Percentiles rank a stretch among this genome's conserved stretches.
phyloP scores from a whole-genome alignment of 805 yeast genomes.

The Wickerhamiella shivajii region DNA sequence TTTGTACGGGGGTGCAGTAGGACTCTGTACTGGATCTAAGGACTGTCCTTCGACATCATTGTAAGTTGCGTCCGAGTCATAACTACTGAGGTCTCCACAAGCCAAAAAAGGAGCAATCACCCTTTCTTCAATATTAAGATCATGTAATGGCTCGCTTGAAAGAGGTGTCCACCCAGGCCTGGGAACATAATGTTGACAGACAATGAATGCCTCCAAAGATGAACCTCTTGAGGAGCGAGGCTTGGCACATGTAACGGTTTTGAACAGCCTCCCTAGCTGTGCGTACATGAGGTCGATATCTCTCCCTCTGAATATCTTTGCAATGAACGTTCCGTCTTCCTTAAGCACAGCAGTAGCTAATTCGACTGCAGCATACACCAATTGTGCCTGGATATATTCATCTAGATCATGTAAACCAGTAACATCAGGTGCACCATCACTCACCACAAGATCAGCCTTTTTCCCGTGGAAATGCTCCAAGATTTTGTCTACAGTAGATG shows the following conservation, averaged over 20 bases:
- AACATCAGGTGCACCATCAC: conserved; percentile 98
- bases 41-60: conserved; percentile 35
- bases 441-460: conserved; percentile 87
- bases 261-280: conserved; percentile 79
- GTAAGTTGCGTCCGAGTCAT: conserved; percentile 94
- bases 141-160: conserved; percentile 29
- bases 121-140: conserved; percentile 39
- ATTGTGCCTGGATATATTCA: conserved; percentile 92
- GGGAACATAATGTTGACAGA: conserved; percentile 78
- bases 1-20: conserved; percentile 95
- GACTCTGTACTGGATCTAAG: conserved; percentile 85
- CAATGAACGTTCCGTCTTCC: conserved; percentile 87
- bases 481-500: conserved; percentile 65
- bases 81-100: conserved; percentile 79
- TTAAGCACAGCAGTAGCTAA: conserved; percentile 77
- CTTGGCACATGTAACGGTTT: conserved; percentile 82
- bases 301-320: conserved; percentile 91
- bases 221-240: conserved; percentile 94
- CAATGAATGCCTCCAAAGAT: conserved; percentile 85
- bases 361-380: conserved; percentile 80
- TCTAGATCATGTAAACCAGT: conserved; percentile 94
- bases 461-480: conserved; percentile 76
- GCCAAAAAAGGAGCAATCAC: conserved; percentile 83
- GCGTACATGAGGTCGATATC: conserved; percentile 88
- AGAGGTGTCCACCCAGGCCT: conserved; percentile 69